Conservation (phyloP, 202 grass and related monocot species). For the Schoenoplectus tabernaemontani region DNA sequence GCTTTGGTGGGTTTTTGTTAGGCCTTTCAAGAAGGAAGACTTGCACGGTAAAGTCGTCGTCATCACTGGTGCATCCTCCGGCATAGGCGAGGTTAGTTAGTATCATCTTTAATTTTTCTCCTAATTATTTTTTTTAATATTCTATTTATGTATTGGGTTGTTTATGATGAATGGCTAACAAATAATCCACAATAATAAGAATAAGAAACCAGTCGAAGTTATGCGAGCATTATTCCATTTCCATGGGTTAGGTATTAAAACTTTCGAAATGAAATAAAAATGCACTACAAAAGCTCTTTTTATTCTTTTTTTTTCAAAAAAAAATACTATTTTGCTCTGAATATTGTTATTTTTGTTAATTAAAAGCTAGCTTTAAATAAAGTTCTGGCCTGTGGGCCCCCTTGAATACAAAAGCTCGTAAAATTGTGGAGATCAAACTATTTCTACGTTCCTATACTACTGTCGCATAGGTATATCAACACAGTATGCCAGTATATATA, state of each 20-base stretch:
- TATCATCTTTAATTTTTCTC: neutral
- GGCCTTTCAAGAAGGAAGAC: constrained; percentile 43
- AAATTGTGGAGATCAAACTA: neutral
- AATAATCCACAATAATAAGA: no score
- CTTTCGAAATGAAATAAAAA: no score
- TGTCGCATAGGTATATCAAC: neutral
- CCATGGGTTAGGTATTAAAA: no score
- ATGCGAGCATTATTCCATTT: no score
- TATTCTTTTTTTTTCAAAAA: no score
- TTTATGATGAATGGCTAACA: neutral
- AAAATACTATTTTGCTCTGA: no score
- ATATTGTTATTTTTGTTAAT: neutral
- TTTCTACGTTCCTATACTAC: neutral
- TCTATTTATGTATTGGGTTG: neutral
- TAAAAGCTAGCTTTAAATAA: neutral
- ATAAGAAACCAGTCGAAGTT: no score
- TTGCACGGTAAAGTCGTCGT: constrained; percentile 38
- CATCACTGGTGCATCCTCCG: constrained; percentile 57
- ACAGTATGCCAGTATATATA: no score
- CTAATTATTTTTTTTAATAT: neutral
- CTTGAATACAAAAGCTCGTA: constrained; percentile 3
- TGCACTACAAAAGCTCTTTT: no score
- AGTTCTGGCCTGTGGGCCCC: neutral
- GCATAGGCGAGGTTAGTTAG: constrained; percentile 47
- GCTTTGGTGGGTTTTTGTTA: constrained; percentile 32